Evolutionary conservation across 2,329 filamentous ascomycete genomes (phyloP).

Genomic region (Colletotrichum brevisporum): DNA sequence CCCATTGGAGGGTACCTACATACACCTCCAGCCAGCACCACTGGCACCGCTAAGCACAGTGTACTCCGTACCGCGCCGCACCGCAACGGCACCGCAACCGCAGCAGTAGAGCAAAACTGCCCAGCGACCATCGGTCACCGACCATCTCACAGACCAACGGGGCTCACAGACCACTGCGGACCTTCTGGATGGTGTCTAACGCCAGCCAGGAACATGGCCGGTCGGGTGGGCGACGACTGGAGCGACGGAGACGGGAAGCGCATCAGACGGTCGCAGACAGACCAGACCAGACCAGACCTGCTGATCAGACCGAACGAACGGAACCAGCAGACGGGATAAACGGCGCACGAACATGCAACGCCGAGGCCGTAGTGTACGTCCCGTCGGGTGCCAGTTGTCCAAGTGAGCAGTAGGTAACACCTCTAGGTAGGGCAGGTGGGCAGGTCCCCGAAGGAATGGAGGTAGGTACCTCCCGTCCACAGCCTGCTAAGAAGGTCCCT

Average conservation of each 20-base stretch:
- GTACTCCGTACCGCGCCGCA: not conserved
- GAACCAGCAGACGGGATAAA: conserved; percentile 17
- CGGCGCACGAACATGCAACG: conserved; percentile 28
- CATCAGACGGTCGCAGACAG: not conserved
- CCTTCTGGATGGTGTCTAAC: conserved; percentile 22
- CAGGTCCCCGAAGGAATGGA: too few species aligned
- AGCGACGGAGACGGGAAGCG: not conserved
- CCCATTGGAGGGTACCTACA: too few species aligned
- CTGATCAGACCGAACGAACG: conserved; percentile 1
- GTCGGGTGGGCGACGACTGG: conserved; percentile 34
- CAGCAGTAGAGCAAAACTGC: conserved; percentile 6
- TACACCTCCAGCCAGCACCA: too few species aligned
- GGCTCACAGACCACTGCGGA: conserved; percentile 37
- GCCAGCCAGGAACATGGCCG: conserved; percentile 36
- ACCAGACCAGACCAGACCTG: conserved; percentile 11
- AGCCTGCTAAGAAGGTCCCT: too few species aligned
- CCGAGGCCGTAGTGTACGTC: not conserved
- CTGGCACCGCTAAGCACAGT: not conserved
- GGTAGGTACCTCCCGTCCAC: too few species aligned
- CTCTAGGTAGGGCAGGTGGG: too few species aligned
- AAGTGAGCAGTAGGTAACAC: too few species aligned
- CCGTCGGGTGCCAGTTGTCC: not conserved
- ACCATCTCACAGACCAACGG: conserved; percentile 20
- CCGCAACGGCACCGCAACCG: too few species aligned
- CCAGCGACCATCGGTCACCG: conserved; percentile 32